Evolutionary conservation across 768 basidiomycete species (phyloP), one percentile per base, ranked within the genome.

Genomic region (Strobilomyces confusus): DNA sequence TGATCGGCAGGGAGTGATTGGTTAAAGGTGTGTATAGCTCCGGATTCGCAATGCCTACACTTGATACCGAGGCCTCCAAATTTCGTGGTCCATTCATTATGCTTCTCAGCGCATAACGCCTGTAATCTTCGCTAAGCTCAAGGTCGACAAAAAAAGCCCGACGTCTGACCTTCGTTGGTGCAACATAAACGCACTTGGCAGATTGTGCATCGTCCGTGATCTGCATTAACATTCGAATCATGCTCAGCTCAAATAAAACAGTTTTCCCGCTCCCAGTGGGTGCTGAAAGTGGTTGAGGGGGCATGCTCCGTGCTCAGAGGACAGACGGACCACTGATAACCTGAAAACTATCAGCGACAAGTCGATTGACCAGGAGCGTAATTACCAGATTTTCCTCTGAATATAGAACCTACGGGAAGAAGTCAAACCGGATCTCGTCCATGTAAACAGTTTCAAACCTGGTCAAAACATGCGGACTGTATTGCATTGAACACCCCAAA

Each of bases 191-290:
- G 57, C 87, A 88, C 72, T 90, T 92, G 3, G 69, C 61, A n/a
- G 67, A 56, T 25, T 72, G 66, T 15, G 54, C 56, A 12, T 58
- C 64, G 26, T 67, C 66, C 46, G 69, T 62, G 9, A 74, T 70
- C 46, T 78, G 69, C 47, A 73, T 73, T 29, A 92, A 69, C 75
- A 91, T 79, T 30, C 82, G 82, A 47, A 98, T 81, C 49, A 98
- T 89, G 2, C 89, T 83, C 14, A 99, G 73, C 65, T 99, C 97
- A 60, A 98, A 99, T 26, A 98, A 72, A 9, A 89, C 92, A 0
- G 97, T 99, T 71, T 98, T 98, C 26, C 97, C 97, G 47, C 92
- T 91, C 26, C 95, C 93, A 14, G 97, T 98, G 0, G 97, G 97
- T 3, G 95, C 95, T 92, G 64, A 12, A 46, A 45, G 23, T 41